phyloP scores from a whole-genome alignment of 768 basidiomycete genomes.

The Terana coerulea region DNA sequence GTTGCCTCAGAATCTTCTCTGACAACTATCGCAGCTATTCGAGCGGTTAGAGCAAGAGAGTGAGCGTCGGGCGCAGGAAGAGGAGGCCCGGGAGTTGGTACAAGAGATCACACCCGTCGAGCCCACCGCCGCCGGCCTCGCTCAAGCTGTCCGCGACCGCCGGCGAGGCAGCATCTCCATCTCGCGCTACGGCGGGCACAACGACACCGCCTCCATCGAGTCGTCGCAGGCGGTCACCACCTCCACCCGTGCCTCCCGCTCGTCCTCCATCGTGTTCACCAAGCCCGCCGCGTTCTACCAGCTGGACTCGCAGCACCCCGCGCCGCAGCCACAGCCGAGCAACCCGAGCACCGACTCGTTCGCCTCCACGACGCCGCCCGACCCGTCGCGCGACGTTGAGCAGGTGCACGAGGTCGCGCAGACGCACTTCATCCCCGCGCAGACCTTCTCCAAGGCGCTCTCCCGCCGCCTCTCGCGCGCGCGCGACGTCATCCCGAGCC shows the following conservation, averaged over 20 bases:
- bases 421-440: conserved; percentile 18
- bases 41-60: conserved; percentile 54
- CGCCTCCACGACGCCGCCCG: conserved; percentile 15
- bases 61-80: conserved; percentile 43
- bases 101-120: conserved; percentile 10
- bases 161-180: conserved; percentile 53
- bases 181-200: conserved; percentile 47
- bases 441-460: conserved; percentile 25
- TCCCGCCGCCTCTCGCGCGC: conserved; percentile 25
- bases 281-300: conserved; percentile 25
- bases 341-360: conserved; percentile 26
- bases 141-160: conserved; percentile 17
- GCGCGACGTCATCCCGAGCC: conserved; percentile 14
- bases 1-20: neutral
- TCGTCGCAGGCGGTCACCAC: too few relatives aligned
- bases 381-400: conserved; percentile 15
- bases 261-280: conserved; percentile 18
- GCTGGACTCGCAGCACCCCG: conserved; percentile 16
- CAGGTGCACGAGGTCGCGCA: conserved; percentile 17
- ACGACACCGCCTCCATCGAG: conserved; percentile 12
- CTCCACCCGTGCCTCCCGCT: conserved; percentile 4
- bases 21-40: conserved; percentile 42
- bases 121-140: conserved; percentile 2
- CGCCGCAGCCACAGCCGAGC: neutral
- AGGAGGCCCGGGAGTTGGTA: conserved; percentile 15